Evolutionary conservation across 2,329 filamentous ascomycete genomes (phyloP).

Genomic region (Grosmannia huntii): DNA sequence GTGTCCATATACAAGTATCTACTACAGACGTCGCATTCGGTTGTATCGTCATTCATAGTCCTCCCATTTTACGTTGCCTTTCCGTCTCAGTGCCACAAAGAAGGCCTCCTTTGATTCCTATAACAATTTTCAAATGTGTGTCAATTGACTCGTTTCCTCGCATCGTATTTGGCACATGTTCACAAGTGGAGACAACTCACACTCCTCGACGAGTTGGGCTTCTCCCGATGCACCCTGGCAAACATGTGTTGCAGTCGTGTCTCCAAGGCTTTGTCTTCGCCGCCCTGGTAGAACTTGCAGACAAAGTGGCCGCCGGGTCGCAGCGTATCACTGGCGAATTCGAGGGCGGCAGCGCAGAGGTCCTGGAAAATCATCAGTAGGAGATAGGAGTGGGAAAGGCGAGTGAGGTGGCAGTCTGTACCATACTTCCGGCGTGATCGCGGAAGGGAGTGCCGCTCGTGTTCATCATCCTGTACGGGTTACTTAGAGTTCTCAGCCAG

Average conservation of each 20-base stretch:
- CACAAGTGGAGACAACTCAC: constrained; percentile 39
- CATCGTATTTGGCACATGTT: neutral
- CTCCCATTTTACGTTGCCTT: constrained; percentile 24
- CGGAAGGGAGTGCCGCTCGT: constrained; percentile 77
- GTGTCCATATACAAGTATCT: neutral
- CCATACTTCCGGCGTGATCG: constrained; percentile 92
- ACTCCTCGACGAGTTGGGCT: constrained; percentile 79
- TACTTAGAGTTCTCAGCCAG: constrained; percentile 82
- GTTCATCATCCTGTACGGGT: constrained; percentile 99
- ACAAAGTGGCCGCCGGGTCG: constrained; percentile 77
- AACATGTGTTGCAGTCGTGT: constrained; percentile 64
- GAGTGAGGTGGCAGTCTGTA: constrained; percentile 29
- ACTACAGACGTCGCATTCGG: neutral
- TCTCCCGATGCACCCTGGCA: constrained; percentile 67
- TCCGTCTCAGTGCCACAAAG: constrained; percentile 68
- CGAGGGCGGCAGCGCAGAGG: constrained; percentile 73
- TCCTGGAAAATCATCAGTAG: constrained; percentile 43
- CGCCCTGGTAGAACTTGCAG: constrained; percentile 94
- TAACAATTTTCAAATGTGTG: neutral
- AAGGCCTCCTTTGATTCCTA: constrained; percentile 78
- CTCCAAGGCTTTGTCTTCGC: constrained; percentile 73
- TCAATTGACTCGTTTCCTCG: neutral
- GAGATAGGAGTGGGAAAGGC: neutral
- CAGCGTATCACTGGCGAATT: constrained; percentile 76
- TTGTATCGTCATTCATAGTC: constrained; percentile 9